Percentiles rank a stretch among this genome's conserved stretches.
Evolutionary conservation across 305 asterid genomes (phyloP).

Genomic region (Withania somnifera): DNA sequence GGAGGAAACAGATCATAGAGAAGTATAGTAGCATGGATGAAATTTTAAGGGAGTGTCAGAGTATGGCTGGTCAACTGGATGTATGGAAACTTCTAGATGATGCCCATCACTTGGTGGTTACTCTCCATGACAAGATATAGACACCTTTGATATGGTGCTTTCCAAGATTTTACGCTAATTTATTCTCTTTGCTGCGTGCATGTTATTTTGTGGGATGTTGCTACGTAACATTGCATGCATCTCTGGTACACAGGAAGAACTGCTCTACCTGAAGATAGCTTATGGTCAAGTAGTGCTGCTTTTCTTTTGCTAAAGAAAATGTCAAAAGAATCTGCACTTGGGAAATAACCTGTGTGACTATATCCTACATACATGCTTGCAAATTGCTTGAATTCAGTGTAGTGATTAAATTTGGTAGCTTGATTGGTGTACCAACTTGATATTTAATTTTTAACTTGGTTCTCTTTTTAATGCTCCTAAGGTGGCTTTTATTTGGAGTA

Average conservation of each 20-base stretch:
- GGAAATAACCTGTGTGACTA: not conserved
- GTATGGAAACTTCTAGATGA: slow-evolving; percentile 85
- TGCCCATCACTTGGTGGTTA: slow-evolving; percentile 72
- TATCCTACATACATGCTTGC: not conserved
- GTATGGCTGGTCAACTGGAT: slow-evolving; percentile 77
- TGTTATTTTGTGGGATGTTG: not conserved
- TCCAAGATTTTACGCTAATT: not conserved
- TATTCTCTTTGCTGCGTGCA: not conserved
- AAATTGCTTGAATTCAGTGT: not conserved
- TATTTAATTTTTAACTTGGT: not conserved
- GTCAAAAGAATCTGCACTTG: not conserved
- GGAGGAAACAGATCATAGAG: slow-evolving; percentile 75
- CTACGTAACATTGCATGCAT: not conserved
- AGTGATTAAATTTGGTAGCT: not conserved
- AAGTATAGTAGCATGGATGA: slow-evolving; percentile 77
- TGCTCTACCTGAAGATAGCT: slow-evolving; percentile 2
- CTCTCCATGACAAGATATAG: slow-evolving; percentile 64
- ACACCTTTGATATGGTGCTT: not conserved
- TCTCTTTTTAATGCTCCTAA: not conserved
- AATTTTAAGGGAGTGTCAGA: slow-evolving; percentile 66
- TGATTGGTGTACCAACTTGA: not conserved
- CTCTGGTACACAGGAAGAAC: not conserved
- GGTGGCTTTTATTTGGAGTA: not conserved
- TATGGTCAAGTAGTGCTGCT: not conserved
- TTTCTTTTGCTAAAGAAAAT: not conserved